A percentile compares a stretch with the other conserved stretches of the same genome.
Evolutionary conservation across 1,284 basidiomycete species (phyloP).

Genomic region (Lignosus rhinocerotis): DNA sequence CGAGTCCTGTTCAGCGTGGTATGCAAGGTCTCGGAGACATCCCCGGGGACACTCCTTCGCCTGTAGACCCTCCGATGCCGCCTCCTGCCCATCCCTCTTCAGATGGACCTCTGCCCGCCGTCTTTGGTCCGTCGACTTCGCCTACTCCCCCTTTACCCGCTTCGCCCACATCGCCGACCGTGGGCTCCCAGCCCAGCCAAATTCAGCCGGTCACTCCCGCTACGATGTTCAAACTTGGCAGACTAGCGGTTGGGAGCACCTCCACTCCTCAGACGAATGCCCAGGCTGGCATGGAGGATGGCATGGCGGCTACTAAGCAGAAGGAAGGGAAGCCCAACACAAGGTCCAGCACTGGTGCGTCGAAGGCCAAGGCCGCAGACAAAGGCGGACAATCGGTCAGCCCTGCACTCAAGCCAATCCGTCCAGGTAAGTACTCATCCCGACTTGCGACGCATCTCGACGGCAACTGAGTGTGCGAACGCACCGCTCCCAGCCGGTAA

Average conservation of each 20-base stretch:
- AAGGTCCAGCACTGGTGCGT: conserved; percentile 30
- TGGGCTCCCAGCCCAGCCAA: conserved; percentile 14
- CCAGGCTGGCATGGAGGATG: conserved; percentile 19
- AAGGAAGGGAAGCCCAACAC: conserved; percentile 30
- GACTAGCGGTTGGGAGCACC: conserved; percentile 52
- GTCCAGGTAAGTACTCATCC: conserved; percentile 59
- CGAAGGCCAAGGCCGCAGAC: conserved; percentile 20
- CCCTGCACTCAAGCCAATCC: conserved; percentile 63
- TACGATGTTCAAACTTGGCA: conserved; percentile 82
- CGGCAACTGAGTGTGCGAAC: neutral
- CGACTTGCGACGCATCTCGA: neutral
- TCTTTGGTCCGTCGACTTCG: conserved; percentile 11
- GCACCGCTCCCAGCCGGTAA: conserved; percentile 25
- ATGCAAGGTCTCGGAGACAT: conserved; percentile 42
- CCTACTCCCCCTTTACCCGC: conserved; percentile 21
- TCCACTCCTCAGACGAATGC: conserved; percentile 33
- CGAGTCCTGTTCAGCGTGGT: conserved; percentile 31
- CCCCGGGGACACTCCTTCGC: conserved; percentile 69
- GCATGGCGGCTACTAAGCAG: conserved; percentile 6
- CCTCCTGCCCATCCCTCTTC: conserved; percentile 62
- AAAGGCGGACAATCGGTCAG: conserved; percentile 38
- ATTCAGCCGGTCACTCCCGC: conserved; percentile 84
- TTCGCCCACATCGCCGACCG: conserved; percentile 25
- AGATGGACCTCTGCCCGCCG: conserved; percentile 26
- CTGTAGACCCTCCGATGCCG: conserved; percentile 78